These are phyloP conservation scores for Colletotrichum sublineola DNA, from an alignment of 2,329 filamentous ascomycete genomes.

Conservation along the genomic window DNA sequence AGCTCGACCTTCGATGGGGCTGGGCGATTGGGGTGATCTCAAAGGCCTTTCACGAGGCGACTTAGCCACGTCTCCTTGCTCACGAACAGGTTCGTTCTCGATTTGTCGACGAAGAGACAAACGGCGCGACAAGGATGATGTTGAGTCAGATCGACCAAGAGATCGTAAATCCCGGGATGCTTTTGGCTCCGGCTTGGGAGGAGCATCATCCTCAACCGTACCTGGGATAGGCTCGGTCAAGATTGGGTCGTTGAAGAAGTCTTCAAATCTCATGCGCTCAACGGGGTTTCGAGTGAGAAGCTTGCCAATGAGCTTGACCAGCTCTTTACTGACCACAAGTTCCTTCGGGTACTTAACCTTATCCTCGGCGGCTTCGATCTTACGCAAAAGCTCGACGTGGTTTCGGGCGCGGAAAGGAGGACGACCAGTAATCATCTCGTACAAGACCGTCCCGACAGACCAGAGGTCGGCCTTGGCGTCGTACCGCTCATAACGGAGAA, in stretches of 20 bases:
- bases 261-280: slow-evolving; percentile 86
- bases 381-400: slow-evolving; percentile 92
- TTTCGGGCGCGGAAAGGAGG: slow-evolving; percentile 94
- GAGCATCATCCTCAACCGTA: slow-evolving; percentile 81
- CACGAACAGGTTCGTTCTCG: slow-evolving; percentile 54
- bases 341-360: slow-evolving; percentile 85
- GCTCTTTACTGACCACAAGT: slow-evolving; percentile 76
- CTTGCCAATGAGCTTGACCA: slow-evolving; percentile 84
- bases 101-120: slow-evolving; percentile 58
- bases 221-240: slow-evolving; percentile 83
- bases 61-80: slow-evolving; percentile 50
- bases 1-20: slow-evolving; percentile 51
- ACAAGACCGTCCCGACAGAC: slow-evolving; percentile 96
- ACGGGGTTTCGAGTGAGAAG: slow-evolving; percentile 88
- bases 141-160: slow-evolving; percentile 49
- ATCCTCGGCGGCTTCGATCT: slow-evolving; percentile 91
- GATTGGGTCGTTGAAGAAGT: slow-evolving; percentile 83
- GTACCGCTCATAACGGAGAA: slow-evolving; percentile 96
- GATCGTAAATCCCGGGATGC: slow-evolving; percentile 53
- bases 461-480: slow-evolving; percentile 97
- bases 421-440: slow-evolving; percentile 92
- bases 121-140: slow-evolving; percentile 48
- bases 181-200: slow-evolving; percentile 53
- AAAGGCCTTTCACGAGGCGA: slow-evolving; percentile 59
- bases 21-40: slow-evolving; percentile 55